These are phyloP conservation scores for Jaapia argillacea DNA, from an alignment of 768 basidiomycete genomes.

Conservation along the genomic window DNA sequence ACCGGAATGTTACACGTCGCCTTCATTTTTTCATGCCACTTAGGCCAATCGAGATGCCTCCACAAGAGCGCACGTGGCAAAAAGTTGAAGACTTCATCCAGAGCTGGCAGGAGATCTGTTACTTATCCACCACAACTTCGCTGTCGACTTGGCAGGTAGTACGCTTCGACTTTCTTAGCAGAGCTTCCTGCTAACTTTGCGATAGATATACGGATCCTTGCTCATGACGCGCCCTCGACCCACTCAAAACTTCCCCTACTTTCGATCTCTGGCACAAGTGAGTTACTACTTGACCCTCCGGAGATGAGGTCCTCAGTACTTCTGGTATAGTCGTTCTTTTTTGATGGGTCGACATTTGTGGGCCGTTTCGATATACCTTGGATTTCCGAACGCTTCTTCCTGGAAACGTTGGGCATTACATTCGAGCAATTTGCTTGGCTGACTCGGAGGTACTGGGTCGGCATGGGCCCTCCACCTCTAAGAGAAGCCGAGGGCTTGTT, in stretches of 20 bases:
- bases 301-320: background rate
- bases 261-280: slow-evolving; percentile 60
- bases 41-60: slow-evolving; percentile 43
- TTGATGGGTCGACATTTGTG: slow-evolving; percentile 3
- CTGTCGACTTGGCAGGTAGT: slow-evolving; percentile 57
- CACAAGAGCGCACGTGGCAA: slow-evolving; percentile 41
- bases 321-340: slow-evolving; percentile 5
- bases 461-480: slow-evolving; percentile 26
- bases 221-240: slow-evolving; percentile 35
- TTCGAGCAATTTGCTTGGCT: slow-evolving; percentile 36
- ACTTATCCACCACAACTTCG: slow-evolving; percentile 31
- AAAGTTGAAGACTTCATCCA: slow-evolving; percentile 38
- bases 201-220: slow-evolving; percentile 39
- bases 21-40: slow-evolving; percentile 62
- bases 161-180: slow-evolving; percentile 1
- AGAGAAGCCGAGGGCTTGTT: slow-evolving; percentile 29
- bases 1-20: slow-evolving; percentile 56
- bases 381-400: slow-evolving; percentile 55
- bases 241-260: slow-evolving; percentile 37
- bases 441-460: slow-evolving; percentile 28
- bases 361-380: slow-evolving; percentile 49
- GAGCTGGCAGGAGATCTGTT: slow-evolving; percentile 42
- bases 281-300: background rate
- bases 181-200: background rate
- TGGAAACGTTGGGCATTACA: slow-evolving; percentile 47